Base-by-base conservation (phyloP, 345 rosid genomes). In the Erodium maritimum region DNA sequence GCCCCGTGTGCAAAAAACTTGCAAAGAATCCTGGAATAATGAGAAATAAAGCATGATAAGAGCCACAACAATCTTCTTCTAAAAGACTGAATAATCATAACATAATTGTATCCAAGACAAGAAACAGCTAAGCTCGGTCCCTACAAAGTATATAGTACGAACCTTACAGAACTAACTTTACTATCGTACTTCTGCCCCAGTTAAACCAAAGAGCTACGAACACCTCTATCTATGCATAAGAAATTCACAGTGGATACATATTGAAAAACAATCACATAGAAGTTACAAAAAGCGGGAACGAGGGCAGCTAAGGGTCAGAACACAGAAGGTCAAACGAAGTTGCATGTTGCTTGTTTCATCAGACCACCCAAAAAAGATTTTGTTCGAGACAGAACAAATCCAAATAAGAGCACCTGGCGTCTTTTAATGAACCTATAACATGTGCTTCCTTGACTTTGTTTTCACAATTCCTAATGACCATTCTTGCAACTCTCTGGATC, bases 1-100 rank as follows among this genome's bases (percentile, higher is more conserved):
- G 94, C 88, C 70, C 99, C 94, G 50, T 85, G 94, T 52, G 86
- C 85, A 75, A 85, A 89, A 73, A 85, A 93, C 78, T 88, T 88
- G 75, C 93, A 89, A 21, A 76, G 79, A 23, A 79, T 68, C 81
- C 99, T 85, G 68, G 18, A 29, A 51, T 3, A 12, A 42, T 42
- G 48, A 29, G 5, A 29, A 29, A 29, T 29, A 29, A 29, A 29
- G 9, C 5, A 29, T 29, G 37, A 29, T 42, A 7, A 42, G 48
- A 42, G 12, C 48, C 12, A 13, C 8, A 14, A 10, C 17, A 42
- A 42, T 14, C 17, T 42, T 42, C 48, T 42, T 10, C 17, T 42
- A 42, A 9, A 14, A 42, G 48, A 42, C 17, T 7, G 14, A 12
- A 42, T 42, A 42, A 42, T 13, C 48, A 42, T 3, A 42, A 42